Conservation (phyloP, 495 filamentous ascomycete genomes). For the Penicillium odoratum region DNA sequence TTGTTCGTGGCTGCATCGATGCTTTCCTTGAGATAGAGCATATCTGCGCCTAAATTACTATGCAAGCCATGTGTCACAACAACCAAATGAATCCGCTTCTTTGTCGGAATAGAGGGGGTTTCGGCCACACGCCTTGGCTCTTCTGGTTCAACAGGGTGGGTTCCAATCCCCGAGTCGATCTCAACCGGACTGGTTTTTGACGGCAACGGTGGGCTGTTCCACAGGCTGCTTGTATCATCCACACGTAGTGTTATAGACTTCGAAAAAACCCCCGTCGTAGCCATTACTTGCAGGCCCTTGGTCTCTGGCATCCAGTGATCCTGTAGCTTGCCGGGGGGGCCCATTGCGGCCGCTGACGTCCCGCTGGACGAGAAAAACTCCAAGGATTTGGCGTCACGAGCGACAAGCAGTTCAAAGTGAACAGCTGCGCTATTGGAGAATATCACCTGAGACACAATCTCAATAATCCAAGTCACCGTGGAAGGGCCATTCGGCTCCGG, state of each 20-base stretch:
- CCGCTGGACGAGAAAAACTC: slow-evolving; percentile 58
- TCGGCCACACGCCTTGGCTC: background rate
- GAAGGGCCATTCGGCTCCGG: slow-evolving; percentile 30
- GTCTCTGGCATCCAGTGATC: slow-evolving; percentile 62
- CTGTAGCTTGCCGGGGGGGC: slow-evolving; percentile 64
- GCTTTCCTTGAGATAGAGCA: slow-evolving; percentile 95
- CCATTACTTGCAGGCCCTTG: slow-evolving; percentile 46
- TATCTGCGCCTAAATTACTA: slow-evolving; percentile 94
- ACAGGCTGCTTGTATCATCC: slow-evolving; percentile 85
- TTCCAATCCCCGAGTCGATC: background rate
- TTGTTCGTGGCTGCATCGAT: slow-evolving; percentile 81
- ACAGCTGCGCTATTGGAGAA: slow-evolving; percentile 87
- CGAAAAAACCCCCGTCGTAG: slow-evolving; percentile 75
- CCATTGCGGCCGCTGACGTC: slow-evolving; percentile 42
- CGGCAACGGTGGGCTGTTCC: slow-evolving; percentile 85
- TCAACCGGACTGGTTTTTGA: slow-evolving; percentile 47
- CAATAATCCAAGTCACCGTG: slow-evolving; percentile 83
- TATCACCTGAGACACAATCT: slow-evolving; percentile 87
- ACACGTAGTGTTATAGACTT: slow-evolving; percentile 71
- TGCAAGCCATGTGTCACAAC: slow-evolving; percentile 93
- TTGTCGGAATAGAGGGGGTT: slow-evolving; percentile 3
- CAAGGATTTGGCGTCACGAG: slow-evolving; percentile 79
- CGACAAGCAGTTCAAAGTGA: slow-evolving; percentile 84
- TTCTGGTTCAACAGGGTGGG: background rate
- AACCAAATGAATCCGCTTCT: slow-evolving; percentile 84